A percentile compares a stretch with the other conserved stretches of the same genome.
Conservation (phyloP, 257 asterid species). For the Salvia splendens region DNA sequence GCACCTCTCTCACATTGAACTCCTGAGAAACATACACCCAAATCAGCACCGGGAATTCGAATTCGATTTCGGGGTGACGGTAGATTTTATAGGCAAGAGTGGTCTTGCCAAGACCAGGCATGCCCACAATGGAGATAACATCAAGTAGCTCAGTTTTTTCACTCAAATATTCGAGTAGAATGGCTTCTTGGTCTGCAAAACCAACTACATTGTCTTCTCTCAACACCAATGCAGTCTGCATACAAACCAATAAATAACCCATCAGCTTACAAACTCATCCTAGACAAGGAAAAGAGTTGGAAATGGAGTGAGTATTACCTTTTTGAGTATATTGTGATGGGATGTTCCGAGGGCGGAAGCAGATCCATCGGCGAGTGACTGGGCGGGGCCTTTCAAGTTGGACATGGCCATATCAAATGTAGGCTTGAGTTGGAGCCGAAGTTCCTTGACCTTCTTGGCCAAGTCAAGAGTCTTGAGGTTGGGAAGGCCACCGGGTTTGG, state of each 20-base stretch:
- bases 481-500: too few relatives aligned
- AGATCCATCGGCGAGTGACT: slow-evolving; percentile 11
- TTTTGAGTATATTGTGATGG: not conserved
- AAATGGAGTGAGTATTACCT: not conserved
- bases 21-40: slow-evolving; percentile 3
- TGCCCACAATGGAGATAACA: slow-evolving; percentile 34
- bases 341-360: not conserved
- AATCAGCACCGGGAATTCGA: slow-evolving; percentile 6
- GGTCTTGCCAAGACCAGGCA: slow-evolving; percentile 40
- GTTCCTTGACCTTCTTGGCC: not conserved
- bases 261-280: too few relatives aligned
- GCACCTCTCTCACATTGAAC: not conserved
- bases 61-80: not conserved
- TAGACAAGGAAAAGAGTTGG: too few relatives aligned
- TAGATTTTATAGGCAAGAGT: slow-evolving; percentile 30
- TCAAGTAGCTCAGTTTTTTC: slow-evolving; percentile 28
- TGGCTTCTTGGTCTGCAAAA: slow-evolving; percentile 22
- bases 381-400: not conserved
- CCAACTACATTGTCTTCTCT: slow-evolving; percentile 32
- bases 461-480: not conserved
- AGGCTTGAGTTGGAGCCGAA: not conserved
- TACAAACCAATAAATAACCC: not conserved
- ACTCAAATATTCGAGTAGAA: slow-evolving; percentile 3
- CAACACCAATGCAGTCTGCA: not conserved
- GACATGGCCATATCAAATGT: not conserved